phyloP scores from a whole-genome alignment of 2,329 filamentous ascomycete species.

The Aspergillus caelatus region DNA sequence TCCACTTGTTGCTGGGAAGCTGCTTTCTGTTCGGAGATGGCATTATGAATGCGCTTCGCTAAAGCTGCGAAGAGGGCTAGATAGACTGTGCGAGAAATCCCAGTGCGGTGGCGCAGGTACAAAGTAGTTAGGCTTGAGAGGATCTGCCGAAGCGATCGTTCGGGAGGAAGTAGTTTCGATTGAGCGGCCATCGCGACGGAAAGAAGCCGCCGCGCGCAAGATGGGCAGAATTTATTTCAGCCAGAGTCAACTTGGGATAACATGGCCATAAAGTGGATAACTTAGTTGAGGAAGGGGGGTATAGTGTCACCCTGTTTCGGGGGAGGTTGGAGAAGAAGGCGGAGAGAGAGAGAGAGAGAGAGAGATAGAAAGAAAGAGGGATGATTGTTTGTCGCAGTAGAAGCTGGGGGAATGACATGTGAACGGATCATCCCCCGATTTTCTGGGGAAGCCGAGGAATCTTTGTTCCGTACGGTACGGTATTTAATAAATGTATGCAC shows the following conservation, averaged over 20 bases:
- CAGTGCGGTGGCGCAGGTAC: constrained; percentile 78
- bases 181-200: constrained; percentile 66
- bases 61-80: constrained; percentile 79
- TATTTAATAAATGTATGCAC: no score
- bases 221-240: constrained; percentile 17
- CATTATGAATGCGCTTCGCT: constrained; percentile 84
- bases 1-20: constrained; percentile 71
- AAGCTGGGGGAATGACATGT: constrained; percentile 19
- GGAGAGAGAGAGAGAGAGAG: background rate
- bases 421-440: constrained; percentile 16
- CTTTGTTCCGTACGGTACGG: background rate
- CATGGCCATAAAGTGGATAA: constrained; percentile 20
- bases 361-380: background rate
- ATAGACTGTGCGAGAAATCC: constrained; percentile 82
- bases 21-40: constrained; percentile 89
- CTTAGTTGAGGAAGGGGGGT: background rate
- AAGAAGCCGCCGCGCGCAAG: constrained; percentile 10
- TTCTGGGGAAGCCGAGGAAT: constrained; percentile 15
- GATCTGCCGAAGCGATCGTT: constrained; percentile 67
- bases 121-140: constrained; percentile 69
- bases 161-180: constrained; percentile 69
- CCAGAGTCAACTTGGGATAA: constrained; percentile 24
- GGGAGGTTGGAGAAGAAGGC: background rate
- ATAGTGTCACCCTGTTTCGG: background rate
- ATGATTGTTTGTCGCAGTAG: background rate